Percentiles rank a stretch among this genome's conserved stretches.
These are phyloP conservation scores for Malus hybrid DNA, from an alignment of 331 rosid genomes.

Conservation along the genomic window DNA sequence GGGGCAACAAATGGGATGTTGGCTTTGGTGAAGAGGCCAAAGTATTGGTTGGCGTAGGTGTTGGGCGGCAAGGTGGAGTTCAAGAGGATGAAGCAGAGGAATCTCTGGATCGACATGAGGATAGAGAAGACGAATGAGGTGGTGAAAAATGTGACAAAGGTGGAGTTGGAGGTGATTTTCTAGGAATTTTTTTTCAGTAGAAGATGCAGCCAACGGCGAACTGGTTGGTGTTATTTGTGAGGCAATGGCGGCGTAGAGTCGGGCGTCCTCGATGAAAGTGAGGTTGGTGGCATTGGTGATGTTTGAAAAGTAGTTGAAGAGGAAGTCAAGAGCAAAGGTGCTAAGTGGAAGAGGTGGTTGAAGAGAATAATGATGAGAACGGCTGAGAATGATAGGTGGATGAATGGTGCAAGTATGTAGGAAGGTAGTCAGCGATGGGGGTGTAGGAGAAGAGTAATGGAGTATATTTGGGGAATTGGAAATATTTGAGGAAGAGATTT, in stretches of 20 bases:
- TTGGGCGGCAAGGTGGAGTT: constrained; percentile 54
- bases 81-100: constrained; percentile 64
- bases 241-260: constrained; percentile 51
- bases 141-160: constrained; percentile 51
- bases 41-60: constrained; percentile 64
- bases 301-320: constrained; percentile 51
- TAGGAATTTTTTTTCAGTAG: constrained; percentile 29
- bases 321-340: constrained; percentile 38
- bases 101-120: constrained; percentile 59
- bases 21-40: constrained; percentile 15
- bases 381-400: too few species aligned
- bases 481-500: too few species aligned
- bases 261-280: constrained; percentile 56
- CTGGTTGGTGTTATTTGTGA: constrained; percentile 64
- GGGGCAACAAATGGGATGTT: constrained; percentile 32
- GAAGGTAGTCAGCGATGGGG: too few species aligned
- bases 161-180: constrained; percentile 13
- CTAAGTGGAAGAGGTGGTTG: constrained; percentile 10
- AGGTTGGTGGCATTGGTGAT: constrained; percentile 32
- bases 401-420: too few species aligned
- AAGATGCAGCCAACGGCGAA: constrained; percentile 54
- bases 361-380: background rate
- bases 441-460: too few species aligned
- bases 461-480: too few species aligned
- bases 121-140: constrained; percentile 78